Evolutionary conservation across 106 monocot species (phyloP).

Genomic region (Allium sativum): DNA sequence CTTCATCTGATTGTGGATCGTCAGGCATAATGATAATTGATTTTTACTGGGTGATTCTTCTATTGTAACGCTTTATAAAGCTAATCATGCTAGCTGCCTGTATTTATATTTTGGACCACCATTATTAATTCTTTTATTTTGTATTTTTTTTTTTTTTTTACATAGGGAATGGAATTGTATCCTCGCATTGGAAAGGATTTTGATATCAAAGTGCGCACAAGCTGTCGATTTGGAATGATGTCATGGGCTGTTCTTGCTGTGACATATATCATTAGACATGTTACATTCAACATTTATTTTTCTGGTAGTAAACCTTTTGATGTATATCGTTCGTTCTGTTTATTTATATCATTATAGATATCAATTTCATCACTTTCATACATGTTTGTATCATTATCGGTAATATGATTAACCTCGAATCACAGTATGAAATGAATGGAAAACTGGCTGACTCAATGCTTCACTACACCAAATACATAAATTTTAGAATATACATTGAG

Average conservation of each 20-base stretch:
- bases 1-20: conserved; percentile 89
- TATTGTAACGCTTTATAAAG: neutral
- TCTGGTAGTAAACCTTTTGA: too few species aligned
- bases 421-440: conserved; percentile 86
- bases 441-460: conserved; percentile 90
- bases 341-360: too few species aligned
- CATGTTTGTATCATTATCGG: neutral
- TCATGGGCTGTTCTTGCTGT: conserved; percentile 97
- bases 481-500: too few species aligned
- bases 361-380: too few species aligned
- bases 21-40: conserved; percentile 88
- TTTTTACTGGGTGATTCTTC: conserved; percentile 82
- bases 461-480: too few species aligned
- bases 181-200: conserved; percentile 92
- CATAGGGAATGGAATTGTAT: conserved; percentile 95
- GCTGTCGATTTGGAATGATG: conserved; percentile 98
- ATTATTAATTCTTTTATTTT: too few species aligned
- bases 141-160: neutral
- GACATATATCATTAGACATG: conserved; percentile 98
- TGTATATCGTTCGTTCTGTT: too few species aligned
- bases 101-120: too few species aligned
- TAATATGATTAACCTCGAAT: neutral
- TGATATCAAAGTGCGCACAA: conserved; percentile 97
- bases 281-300: conserved; percentile 3
- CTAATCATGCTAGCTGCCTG: too few species aligned